Evolutionary conservation across 805 yeast species (phyloP).

Genomic region (Candida piceae): DNA sequence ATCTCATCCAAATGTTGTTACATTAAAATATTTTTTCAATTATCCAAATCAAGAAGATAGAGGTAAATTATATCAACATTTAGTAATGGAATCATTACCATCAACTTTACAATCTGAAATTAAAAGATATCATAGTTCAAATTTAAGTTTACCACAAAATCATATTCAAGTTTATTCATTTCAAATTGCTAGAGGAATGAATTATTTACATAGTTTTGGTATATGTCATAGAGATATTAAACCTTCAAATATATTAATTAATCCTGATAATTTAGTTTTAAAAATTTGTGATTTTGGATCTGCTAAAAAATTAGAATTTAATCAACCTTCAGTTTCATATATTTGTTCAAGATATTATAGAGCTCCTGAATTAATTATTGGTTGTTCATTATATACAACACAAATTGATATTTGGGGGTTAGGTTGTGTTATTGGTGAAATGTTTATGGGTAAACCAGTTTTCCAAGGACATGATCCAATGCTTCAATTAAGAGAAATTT

Average conservation of each 20-base stretch:
- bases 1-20: constrained; percentile 74
- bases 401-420: constrained; percentile 97
- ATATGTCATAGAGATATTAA: constrained; percentile 82
- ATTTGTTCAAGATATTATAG: constrained; percentile 94
- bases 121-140: constrained; percentile 57
- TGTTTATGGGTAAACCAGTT: constrained; percentile 88
- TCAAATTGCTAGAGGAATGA: constrained; percentile 80
- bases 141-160: constrained; percentile 59
- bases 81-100: constrained; percentile 87
- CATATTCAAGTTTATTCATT: constrained; percentile 74
- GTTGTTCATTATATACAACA: constrained; percentile 80
- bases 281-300: constrained; percentile 85
- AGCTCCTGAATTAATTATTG: constrained; percentile 94
- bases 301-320: constrained; percentile 71
- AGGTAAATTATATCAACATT: constrained; percentile 65
- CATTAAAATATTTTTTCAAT: constrained; percentile 65
- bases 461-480: constrained; percentile 91
- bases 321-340: constrained; percentile 88
- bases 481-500: constrained; percentile 83
- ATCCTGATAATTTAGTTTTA: constrained; percentile 58
- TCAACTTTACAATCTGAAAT: constrained; percentile 73
- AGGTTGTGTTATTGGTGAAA: constrained; percentile 95
- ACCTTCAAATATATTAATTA: constrained; percentile 76
- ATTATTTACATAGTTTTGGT: constrained; percentile 73
- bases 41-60: constrained; percentile 55